Conservation (phyloP, 768 basidiomycete species). For the Daedalea quercina region DNA sequence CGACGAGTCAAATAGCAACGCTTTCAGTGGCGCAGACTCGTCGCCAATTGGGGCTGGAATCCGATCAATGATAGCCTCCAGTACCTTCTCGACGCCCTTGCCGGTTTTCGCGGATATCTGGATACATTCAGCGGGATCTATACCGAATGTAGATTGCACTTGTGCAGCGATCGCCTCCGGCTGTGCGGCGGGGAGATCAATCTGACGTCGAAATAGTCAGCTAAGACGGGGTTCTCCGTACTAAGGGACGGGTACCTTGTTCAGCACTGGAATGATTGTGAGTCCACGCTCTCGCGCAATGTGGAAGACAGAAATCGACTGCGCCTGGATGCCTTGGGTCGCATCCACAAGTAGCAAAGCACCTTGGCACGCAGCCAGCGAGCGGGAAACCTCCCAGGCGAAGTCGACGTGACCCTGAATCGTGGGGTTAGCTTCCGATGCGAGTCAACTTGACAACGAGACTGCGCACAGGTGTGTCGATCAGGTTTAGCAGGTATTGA, state of each 20-base stretch:
- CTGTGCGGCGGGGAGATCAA: slow-evolving; percentile 87
- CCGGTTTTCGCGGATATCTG: slow-evolving; percentile 93
- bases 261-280: slow-evolving; percentile 84
- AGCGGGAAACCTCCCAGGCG: slow-evolving; percentile 92
- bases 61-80: slow-evolving; percentile 74
- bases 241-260: slow-evolving; percentile 54
- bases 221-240: slow-evolving; percentile 1
- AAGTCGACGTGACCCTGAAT: slow-evolving; percentile 95
- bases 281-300: slow-evolving; percentile 77
- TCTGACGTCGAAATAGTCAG: slow-evolving; percentile 35
- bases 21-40: slow-evolving; percentile 55
- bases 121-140: slow-evolving; percentile 67
- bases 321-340: slow-evolving; percentile 97
- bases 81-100: slow-evolving; percentile 66
- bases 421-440: not conserved
- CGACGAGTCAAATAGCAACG: slow-evolving; percentile 91
- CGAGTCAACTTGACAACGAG: not conserved
- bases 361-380: slow-evolving; percentile 90
- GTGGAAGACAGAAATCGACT: slow-evolving; percentile 93
- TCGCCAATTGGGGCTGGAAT: slow-evolving; percentile 75
- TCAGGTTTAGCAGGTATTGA: slow-evolving; percentile 79
- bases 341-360: slow-evolving; percentile 84
- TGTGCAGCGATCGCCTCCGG: slow-evolving; percentile 76
- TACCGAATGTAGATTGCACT: slow-evolving; percentile 77
- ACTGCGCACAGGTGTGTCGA: slow-evolving; percentile 84